Conservation (phyloP, 495 filamentous ascomycete genomes). For the Rhypophila decipiens region DNA sequence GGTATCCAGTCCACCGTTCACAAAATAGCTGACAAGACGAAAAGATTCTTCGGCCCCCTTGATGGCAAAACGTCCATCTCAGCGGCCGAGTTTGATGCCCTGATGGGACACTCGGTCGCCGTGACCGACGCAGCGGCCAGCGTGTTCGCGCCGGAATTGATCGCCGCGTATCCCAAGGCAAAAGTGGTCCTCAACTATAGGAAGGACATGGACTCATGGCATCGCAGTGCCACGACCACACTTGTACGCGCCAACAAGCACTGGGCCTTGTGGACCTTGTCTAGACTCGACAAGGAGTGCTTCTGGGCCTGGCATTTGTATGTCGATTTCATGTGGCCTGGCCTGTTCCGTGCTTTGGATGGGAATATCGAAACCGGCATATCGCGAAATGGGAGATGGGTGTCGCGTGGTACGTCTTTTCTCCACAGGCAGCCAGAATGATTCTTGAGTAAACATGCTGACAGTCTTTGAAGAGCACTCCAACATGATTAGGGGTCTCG, state of each 20-base stretch:
- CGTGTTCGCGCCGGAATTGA: slow-evolving; percentile 55
- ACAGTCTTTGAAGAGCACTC: background rate
- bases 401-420: slow-evolving; percentile 13
- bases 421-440: background rate
- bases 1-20: background rate
- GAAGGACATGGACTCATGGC: slow-evolving; percentile 36
- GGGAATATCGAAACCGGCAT: slow-evolving; percentile 9
- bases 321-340: slow-evolving; percentile 9
- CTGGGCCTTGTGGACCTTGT: slow-evolving; percentile 5
- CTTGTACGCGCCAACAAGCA: background rate
- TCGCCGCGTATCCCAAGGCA: slow-evolving; percentile 60
- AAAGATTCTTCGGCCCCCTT: background rate
- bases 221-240: slow-evolving; percentile 7
- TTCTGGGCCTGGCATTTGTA: slow-evolving; percentile 14
- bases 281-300: slow-evolving; percentile 1
- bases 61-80: slow-evolving; percentile 31
- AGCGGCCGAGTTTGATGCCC: slow-evolving; percentile 54
- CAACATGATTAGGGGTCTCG: slow-evolving; percentile 9
- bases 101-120: slow-evolving; percentile 54
- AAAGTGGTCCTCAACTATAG: slow-evolving; percentile 56
- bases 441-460: background rate
- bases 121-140: slow-evolving; percentile 54
- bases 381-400: slow-evolving; percentile 16
- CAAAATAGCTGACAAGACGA: too few species aligned
- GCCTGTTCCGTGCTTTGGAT: slow-evolving; percentile 11